Percentiles rank a stretch among this genome's conserved stretches.
Evolutionary conservation across 2,329 filamentous ascomycete genomes (phyloP).

Genomic region (Penicillium sp.): DNA sequence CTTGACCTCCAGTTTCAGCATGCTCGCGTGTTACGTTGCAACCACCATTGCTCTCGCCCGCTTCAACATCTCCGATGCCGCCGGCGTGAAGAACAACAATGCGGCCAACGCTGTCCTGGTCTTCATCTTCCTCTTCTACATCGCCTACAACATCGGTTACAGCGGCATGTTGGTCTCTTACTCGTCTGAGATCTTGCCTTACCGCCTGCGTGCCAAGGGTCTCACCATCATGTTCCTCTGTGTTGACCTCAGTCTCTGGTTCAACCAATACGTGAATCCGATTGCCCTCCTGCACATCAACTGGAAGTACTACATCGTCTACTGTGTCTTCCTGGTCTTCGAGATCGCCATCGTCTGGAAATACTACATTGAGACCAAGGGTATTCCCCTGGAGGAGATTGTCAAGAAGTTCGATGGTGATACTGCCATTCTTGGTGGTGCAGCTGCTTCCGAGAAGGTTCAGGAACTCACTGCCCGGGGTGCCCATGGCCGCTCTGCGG

Average conservation of each 20-base stretch:
- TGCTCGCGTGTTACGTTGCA: slow-evolving; percentile 12
- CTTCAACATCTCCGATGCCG: slow-evolving; percentile 2
- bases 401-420: slow-evolving; percentile 29
- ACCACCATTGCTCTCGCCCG: slow-evolving; percentile 15
- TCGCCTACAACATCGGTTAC: slow-evolving; percentile 14
- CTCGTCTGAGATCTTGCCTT: slow-evolving; percentile 52
- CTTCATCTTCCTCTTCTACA: slow-evolving; percentile 20
- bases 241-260: slow-evolving; percentile 35
- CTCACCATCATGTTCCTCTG: slow-evolving; percentile 41
- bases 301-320: slow-evolving; percentile 44
- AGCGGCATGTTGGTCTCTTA: slow-evolving; percentile 40
- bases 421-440: slow-evolving; percentile 13
- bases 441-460: slow-evolving; percentile 14
- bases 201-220: slow-evolving; percentile 53
- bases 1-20: slow-evolving; percentile 13
- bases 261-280: slow-evolving; percentile 40
- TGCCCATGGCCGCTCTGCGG: neutral
- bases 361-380: slow-evolving; percentile 39
- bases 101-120: neutral
- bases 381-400: slow-evolving; percentile 36
- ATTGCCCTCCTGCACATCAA: slow-evolving; percentile 28
- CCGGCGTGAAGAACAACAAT: neutral
- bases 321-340: slow-evolving; percentile 35
- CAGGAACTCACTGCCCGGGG: slow-evolving; percentile 4
- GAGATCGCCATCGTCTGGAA: slow-evolving; percentile 38